Base-by-base conservation (phyloP, 441 rosid species). In the Kokia cookei region DNA sequence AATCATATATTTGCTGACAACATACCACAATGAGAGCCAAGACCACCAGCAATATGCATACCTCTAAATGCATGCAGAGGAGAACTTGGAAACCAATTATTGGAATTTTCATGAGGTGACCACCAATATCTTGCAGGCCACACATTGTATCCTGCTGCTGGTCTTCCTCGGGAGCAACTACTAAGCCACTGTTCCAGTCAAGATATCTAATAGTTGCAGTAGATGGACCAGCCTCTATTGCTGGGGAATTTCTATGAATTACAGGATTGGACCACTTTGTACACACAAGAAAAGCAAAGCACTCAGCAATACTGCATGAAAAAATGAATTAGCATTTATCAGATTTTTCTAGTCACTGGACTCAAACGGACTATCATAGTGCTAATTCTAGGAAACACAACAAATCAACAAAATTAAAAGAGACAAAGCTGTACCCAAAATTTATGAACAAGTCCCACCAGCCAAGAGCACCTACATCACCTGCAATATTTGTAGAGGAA, bases 391-490 rank as follows among this genome's bases (percentile, higher is more conserved):
- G 54, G 50, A 54, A n/a, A 61, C 37, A 29, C 57, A 54, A 26
- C 14, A 69, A 8, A 60, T 40, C 53, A 13, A 57, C 29, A 78
- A 72, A 22, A 73, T 47, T 82, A 74, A 63, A 71, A 76, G 71
- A 70, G 78, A 19, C 53, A 57, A 79, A 80, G 61, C 71, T 61
- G 60, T 84, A 93, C 98, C 98, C 90, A 82, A 93, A 89, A 82
- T 93, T 96, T 85, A 96, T 87, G 77, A 96, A 96, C 83, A 95
- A 86, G 76, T 91, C 97, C 99, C 99, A 95, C 99, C 99, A 93
- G 80, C 97, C 89, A 84, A 95, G 93, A 82, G 97, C 89, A 75
- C 90, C 89, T 3, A 93, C 87, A 78, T 87, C 94, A 72, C 98
- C 99, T 96, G 89, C 15, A 67, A 77, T 27, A 65, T 65, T 42